Evolutionary conservation across 345 rosid genomes (phyloP).

Genomic region (Gossypium mustelinum): DNA sequence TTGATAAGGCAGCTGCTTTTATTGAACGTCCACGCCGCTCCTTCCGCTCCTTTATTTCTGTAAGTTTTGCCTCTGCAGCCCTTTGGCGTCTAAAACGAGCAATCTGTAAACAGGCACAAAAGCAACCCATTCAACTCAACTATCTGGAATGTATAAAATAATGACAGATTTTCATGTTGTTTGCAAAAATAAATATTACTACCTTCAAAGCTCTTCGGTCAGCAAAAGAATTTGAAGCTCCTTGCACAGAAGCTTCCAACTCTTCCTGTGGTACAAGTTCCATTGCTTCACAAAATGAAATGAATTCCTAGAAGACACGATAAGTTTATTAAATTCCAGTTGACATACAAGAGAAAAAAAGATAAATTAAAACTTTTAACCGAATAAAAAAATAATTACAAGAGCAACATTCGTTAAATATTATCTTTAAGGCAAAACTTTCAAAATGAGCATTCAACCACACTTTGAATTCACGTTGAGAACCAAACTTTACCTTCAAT

Average conservation of each 20-base stretch:
- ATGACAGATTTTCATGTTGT: background rate
- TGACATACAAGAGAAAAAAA: background rate
- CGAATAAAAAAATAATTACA: background rate
- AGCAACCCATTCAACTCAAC: slow-evolving; percentile 1
- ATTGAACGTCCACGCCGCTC: slow-evolving; percentile 79
- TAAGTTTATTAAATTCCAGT: slow-evolving; percentile 10
- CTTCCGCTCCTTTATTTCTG: slow-evolving; percentile 80
- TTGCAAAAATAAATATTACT: background rate
- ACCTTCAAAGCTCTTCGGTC: slow-evolving; percentile 91
- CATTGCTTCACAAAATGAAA: slow-evolving; percentile 83
- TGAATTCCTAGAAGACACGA: slow-evolving; percentile 54
- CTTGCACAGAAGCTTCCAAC: slow-evolving; percentile 47
- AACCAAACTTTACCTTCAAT: slow-evolving; percentile 50
- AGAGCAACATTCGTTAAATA: background rate
- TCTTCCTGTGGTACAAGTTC: slow-evolving; percentile 77
- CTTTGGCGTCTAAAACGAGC: slow-evolving; percentile 80
- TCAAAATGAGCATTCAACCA: slow-evolving; percentile 8
- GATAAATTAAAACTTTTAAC: background rate
- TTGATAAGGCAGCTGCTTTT: slow-evolving; percentile 66
- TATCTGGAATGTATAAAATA: background rate
- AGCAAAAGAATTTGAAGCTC: slow-evolving; percentile 44
- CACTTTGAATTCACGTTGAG: background rate
- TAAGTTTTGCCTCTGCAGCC: slow-evolving; percentile 80
- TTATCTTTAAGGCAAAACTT: slow-evolving; percentile 3
- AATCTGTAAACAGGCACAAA: slow-evolving; percentile 45